Evolutionary conservation across 139 green algal genomes (phyloP).

Genomic region (Edaphochlamys debaryana): DNA sequence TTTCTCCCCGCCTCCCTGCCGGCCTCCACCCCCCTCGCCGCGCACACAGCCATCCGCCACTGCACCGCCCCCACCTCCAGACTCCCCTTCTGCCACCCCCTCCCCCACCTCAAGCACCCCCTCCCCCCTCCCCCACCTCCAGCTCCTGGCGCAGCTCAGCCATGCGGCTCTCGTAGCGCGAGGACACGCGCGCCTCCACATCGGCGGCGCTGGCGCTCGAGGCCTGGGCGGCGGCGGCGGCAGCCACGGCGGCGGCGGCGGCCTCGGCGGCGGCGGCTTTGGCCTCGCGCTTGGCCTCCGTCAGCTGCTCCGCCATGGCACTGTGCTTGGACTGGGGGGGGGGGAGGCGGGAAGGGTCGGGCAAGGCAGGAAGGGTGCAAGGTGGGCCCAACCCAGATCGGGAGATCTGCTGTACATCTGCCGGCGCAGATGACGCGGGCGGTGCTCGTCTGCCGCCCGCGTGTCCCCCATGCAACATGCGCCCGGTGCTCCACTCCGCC

Average conservation of each 20-base stretch:
- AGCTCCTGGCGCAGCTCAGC: slow-evolving; percentile 29
- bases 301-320: slow-evolving; percentile 27
- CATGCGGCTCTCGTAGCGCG: slow-evolving; percentile 30
- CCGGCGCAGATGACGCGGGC: too few relatives aligned
- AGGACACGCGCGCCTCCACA: slow-evolving; percentile 28
- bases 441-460: too few relatives aligned
- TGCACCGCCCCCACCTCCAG: too few relatives aligned
- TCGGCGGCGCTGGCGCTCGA: not conserved
- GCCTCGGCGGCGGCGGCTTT: slow-evolving; percentile 10
- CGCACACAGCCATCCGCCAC: too few relatives aligned
- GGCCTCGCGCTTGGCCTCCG: slow-evolving; percentile 23
- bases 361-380: not conserved
- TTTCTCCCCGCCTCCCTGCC: too few relatives aligned
- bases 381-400: too few relatives aligned
- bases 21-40: too few relatives aligned
- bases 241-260: slow-evolving; percentile 12
- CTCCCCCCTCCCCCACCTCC: slow-evolving; percentile 10
- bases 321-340: slow-evolving; percentile 14
- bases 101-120: too few relatives aligned
- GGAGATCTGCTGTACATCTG: too few relatives aligned
- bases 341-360: too few relatives aligned
- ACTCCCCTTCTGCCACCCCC: too few relatives aligned
- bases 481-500: too few relatives aligned
- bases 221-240: not conserved
- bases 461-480: not conserved